Evolutionary conservation across 441 rosid species (phyloP).

Genomic region (Pelargonium citronellum): DNA sequence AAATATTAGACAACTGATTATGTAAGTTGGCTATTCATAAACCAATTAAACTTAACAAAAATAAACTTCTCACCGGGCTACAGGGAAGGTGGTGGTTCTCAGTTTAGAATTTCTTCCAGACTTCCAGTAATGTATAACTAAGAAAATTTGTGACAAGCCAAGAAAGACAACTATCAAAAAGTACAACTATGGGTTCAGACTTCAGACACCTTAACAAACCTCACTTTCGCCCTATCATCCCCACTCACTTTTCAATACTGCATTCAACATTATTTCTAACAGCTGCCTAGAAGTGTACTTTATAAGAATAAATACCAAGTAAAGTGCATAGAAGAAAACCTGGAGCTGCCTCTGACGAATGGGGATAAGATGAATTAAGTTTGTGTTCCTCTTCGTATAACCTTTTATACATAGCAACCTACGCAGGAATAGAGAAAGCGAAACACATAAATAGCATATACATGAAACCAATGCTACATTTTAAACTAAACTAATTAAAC

Average conservation of each 20-base stretch:
- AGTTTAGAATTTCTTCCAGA: too few relatives aligned
- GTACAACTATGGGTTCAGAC: neutral
- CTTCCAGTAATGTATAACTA: neutral
- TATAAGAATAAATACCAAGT: neutral
- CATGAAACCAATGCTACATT: neutral
- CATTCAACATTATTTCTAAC: neutral
- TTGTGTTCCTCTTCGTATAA: constrained; percentile 91
- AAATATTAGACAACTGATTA: neutral
- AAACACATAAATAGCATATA: too few relatives aligned
- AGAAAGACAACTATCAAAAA: neutral
- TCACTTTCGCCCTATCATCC: neutral
- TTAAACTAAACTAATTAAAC: neutral
- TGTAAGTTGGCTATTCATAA: neutral
- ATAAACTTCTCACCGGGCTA: neutral
- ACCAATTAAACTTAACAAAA: neutral
- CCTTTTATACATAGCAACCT: constrained; percentile 96
- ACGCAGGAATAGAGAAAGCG: constrained; percentile 13
- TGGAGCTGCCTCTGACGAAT: constrained; percentile 37
- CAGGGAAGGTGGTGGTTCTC: neutral
- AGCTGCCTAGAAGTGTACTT: neutral
- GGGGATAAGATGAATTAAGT: constrained; percentile 45
- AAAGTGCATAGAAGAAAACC: constrained; percentile 39
- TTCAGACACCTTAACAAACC: neutral
- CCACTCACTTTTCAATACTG: neutral
- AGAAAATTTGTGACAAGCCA: neutral